Conservation (phyloP, 441 rosid species). For the Arabidopsis hybrid region DNA sequence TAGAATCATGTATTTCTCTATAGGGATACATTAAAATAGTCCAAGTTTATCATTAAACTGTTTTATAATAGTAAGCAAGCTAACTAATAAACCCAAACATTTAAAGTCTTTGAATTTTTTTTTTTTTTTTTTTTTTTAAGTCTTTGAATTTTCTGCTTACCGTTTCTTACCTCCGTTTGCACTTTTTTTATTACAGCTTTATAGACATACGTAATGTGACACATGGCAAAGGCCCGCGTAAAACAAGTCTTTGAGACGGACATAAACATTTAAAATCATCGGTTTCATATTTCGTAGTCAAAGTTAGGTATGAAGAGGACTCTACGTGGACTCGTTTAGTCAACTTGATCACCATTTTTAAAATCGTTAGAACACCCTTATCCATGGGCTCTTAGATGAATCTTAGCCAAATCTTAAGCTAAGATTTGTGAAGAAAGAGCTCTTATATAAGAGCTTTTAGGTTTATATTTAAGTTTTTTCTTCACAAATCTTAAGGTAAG, state of each 20-base stretch:
- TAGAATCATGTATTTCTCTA: too few relatives aligned
- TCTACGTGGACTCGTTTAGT: slow-evolving; percentile 30
- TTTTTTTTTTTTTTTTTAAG: too few relatives aligned
- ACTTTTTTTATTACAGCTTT: not conserved
- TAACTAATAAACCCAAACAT: not conserved
- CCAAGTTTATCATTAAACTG: not conserved
- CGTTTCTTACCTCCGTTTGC: not conserved
- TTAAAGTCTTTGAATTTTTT: too few relatives aligned
- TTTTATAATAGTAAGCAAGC: not conserved
- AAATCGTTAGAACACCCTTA: too few relatives aligned
- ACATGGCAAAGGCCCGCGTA: slow-evolving; percentile 7
- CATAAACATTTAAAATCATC: slow-evolving; percentile 24
- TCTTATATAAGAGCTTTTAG: too few relatives aligned
- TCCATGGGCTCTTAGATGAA: too few relatives aligned
- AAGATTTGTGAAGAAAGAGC: too few relatives aligned
- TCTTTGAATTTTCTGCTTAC: not conserved
- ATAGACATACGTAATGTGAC: not conserved
- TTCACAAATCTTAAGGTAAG: too few relatives aligned
- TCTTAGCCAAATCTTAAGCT: too few relatives aligned
- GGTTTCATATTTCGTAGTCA: slow-evolving; percentile 40
- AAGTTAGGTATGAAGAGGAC: slow-evolving; percentile 38
- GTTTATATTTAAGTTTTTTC: too few relatives aligned
- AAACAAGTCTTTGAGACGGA: slow-evolving; percentile 24
- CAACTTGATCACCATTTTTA: slow-evolving; percentile 26
- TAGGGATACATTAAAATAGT: not conserved